A percentile compares a stretch with the other conserved stretches of the same genome.
Conservation (phyloP, 192 early-diverging fungal species). For the Rhizoclosmatium globosum region DNA sequence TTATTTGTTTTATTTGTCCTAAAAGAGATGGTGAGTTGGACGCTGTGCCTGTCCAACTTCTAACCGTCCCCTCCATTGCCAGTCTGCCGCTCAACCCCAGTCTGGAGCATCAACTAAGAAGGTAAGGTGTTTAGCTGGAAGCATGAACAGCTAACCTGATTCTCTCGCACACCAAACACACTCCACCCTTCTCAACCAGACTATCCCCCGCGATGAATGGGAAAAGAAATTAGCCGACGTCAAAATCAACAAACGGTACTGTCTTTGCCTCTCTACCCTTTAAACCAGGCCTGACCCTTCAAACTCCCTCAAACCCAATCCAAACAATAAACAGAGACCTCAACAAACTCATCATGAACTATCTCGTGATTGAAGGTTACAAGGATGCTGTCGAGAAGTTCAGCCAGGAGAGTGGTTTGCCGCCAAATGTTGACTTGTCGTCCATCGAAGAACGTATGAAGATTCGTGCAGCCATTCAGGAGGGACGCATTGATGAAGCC, state of each 20-base stretch:
- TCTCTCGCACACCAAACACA: too few species aligned
- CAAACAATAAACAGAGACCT: constrained; percentile 66
- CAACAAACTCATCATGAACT: constrained; percentile 99
- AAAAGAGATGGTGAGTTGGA: too few species aligned
- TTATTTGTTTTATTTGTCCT: too few species aligned
- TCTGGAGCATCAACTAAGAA: background rate
- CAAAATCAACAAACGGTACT: constrained; percentile 83
- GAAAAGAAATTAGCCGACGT: constrained; percentile 82
- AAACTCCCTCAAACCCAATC: background rate
- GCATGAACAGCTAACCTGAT: background rate
- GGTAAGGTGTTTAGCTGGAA: background rate
- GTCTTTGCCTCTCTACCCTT: background rate
- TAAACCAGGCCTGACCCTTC: background rate
- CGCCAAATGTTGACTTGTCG: constrained; percentile 80
- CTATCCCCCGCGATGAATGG: constrained; percentile 76
- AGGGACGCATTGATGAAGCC: constrained; percentile 89
- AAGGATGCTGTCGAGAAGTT: constrained; percentile 99
- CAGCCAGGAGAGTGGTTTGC: constrained; percentile 83
- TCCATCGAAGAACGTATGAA: constrained; percentile 96
- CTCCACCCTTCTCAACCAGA: constrained; percentile 8
- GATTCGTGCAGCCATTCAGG: constrained; percentile 91
- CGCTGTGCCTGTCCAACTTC: too few species aligned
- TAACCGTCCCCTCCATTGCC: background rate
- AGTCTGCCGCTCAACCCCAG: background rate
- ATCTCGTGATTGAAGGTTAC: constrained; percentile 97